These are phyloP conservation scores for Westerdykella ornata DNA, from an alignment of 2,329 filamentous ascomycete species.

Conservation along the genomic window DNA sequence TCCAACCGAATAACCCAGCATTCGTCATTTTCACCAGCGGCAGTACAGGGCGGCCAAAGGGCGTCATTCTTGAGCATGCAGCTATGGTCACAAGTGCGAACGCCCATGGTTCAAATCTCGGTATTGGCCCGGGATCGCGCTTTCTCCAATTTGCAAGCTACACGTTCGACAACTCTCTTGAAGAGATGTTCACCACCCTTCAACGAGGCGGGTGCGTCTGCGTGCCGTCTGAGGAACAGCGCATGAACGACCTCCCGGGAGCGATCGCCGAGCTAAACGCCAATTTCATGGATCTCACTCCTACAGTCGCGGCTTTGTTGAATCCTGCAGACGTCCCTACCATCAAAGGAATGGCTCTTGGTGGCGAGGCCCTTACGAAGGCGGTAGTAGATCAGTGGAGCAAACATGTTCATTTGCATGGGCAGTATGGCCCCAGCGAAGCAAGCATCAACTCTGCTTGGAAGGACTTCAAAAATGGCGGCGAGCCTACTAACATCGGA, in stretches of 20 bases:
- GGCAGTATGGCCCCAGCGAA: constrained; percentile 31
- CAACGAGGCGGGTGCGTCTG: constrained; percentile 47
- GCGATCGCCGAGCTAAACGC: constrained; percentile 29
- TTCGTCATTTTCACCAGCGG: constrained; percentile 33
- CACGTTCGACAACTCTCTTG: constrained; percentile 51
- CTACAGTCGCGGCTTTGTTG: constrained; percentile 50
- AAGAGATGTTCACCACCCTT: constrained; percentile 52
- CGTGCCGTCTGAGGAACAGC: constrained; percentile 50
- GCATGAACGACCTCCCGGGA: constrained; percentile 47
- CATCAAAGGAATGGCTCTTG: constrained; percentile 40
- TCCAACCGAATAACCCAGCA: constrained; percentile 21
- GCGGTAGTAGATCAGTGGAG: constrained; percentile 26
- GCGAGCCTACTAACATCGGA: constrained; percentile 31
- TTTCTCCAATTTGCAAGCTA: constrained; percentile 42
- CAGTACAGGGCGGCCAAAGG: constrained; percentile 30
- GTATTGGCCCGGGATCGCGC: constrained; percentile 19
- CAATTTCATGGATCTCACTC: constrained; percentile 48
- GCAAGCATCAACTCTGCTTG: constrained; percentile 29
- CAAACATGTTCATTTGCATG: constrained; percentile 17
- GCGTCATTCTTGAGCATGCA: constrained; percentile 29
- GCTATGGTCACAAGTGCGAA: constrained; percentile 28
- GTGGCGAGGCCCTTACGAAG: constrained; percentile 40
- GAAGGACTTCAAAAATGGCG: constrained; percentile 25
- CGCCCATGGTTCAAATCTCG: constrained; percentile 25
- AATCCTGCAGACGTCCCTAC: constrained; percentile 41